Evolutionary conservation across 2,329 filamentous ascomycete genomes (phyloP), one percentile per base, ranked within the genome.

Genomic region (Sporothrix phasma): DNA sequence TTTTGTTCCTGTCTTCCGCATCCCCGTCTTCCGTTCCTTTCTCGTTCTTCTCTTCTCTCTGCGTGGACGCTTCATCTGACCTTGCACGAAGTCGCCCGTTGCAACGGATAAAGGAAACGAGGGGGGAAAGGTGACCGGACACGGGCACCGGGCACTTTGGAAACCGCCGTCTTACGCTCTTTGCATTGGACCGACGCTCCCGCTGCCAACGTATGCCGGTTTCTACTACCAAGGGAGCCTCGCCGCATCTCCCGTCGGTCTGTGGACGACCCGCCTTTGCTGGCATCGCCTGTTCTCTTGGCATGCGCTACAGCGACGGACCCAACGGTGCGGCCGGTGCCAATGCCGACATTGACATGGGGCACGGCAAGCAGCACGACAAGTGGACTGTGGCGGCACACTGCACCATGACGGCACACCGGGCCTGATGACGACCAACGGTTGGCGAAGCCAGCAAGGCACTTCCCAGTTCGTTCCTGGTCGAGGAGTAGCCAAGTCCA

Each of bases 281-380:
- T n/a, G n/a, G n/a, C 47, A 73, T 72, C 2, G 64, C 63, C 46
- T 68, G 71, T 41, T 53, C 68, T 34, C 68, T 69, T 19, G 68
- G 64, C 15, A 67, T 76, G 10, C 68, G 72, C 62, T 72, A 72
- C 64, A 63, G 66, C 2, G 68, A 74, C 63, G 39, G 26, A 1
- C 37, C 41, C 39, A 60, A 45, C 8, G 41, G 56, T 1, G 31
- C 39, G 2, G 53, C 37, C 17, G 74, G 73, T 5, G 67, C 68
- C 13, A 54, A 61, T 10, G 74, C 73, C 37, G 73, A 74, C 65
- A 68, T 69, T 54, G 68, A 73, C 66, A 73, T 67, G 2, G 69
- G 68, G 65, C 19, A 24, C 56, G 58, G 65, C 68, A 0, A 65
- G 59, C 43, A 49, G 58, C 19, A 65, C 3, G 68, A 70, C 31